A percentile compares a stretch with the other conserved stretches of the same genome.
Conservation (phyloP, 1,284 basidiomycete genomes). For the Pseudozyma flocculosa region DNA sequence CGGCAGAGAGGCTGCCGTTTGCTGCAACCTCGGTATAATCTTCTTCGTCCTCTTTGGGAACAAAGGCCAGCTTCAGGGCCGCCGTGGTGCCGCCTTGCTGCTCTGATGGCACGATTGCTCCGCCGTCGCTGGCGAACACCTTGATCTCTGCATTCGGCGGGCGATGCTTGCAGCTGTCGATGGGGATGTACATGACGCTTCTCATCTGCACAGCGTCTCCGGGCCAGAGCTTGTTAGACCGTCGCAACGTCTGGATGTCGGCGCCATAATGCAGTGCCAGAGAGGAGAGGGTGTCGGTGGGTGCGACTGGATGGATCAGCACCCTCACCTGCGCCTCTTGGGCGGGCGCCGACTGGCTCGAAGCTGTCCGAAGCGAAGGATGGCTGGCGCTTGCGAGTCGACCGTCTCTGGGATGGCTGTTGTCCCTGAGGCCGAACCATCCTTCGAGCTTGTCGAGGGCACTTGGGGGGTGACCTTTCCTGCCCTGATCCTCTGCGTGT, state of each 20-base stretch:
- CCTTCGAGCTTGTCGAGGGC: conserved; percentile 42
- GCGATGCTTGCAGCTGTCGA: conserved; percentile 46
- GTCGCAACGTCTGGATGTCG: conserved; percentile 46
- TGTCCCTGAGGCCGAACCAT: conserved; percentile 44
- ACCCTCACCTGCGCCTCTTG: conserved; percentile 26
- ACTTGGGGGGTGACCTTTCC: conserved; percentile 10
- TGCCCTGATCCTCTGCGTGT: conserved; percentile 7
- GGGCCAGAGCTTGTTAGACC: conserved; percentile 54
- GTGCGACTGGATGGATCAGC: conserved; percentile 48
- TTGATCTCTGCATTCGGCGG: conserved; percentile 42
- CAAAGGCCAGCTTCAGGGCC: conserved; percentile 17
- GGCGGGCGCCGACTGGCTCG: background rate
- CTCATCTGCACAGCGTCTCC: conserved; percentile 53
- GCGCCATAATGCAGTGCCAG: conserved; percentile 53
- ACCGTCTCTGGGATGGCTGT: background rate
- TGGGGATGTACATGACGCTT: conserved; percentile 49
- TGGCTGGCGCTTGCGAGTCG: background rate
- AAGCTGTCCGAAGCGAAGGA: background rate
- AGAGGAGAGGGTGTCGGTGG: conserved; percentile 44
- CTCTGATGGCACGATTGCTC: conserved; percentile 4
- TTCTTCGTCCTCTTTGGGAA: conserved; percentile 20
- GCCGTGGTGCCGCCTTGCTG: background rate
- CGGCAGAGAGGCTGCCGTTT: conserved; percentile 4
- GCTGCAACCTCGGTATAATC: background rate
- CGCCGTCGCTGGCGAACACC: conserved; percentile 9